A percentile compares a stretch with the other conserved stretches of the same genome.
Conservation (phyloP, 768 basidiomycete genomes). For the Trichaptum fuscoviolaceum region DNA sequence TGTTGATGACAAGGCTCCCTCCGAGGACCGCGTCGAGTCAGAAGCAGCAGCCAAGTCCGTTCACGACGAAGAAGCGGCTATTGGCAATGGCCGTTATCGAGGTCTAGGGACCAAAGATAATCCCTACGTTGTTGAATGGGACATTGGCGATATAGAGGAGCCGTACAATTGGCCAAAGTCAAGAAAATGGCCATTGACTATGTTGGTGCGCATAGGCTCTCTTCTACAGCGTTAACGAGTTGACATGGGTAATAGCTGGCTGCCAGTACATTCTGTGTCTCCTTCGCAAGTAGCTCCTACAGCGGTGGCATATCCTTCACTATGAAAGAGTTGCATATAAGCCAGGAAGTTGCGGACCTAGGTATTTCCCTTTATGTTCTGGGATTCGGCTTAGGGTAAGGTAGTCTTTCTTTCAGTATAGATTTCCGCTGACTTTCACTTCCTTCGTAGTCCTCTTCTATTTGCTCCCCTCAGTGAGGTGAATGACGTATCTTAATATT, state of each 20-base stretch:
- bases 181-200: conserved; percentile 50
- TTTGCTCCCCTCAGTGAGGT: conserved; percentile 58
- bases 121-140: conserved; percentile 54
- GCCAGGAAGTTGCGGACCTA: conserved; percentile 47
- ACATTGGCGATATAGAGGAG: conserved; percentile 42
- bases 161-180: conserved; percentile 50
- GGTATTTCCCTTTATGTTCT: conserved; percentile 61
- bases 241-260: conserved; percentile 24
- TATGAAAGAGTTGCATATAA: conserved; percentile 41
- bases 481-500: conserved; percentile 16
- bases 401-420: conserved; percentile 8
- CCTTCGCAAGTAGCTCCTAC: conserved; percentile 56
- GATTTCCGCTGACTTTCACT: background rate
- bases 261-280: conserved; percentile 49
- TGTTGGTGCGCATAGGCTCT: conserved; percentile 31
- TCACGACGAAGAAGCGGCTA: background rate
- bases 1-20: background rate
- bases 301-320: conserved; percentile 44
- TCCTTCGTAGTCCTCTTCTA: conserved; percentile 36
- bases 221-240: conserved; percentile 6
- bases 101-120: conserved; percentile 43
- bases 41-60: background rate
- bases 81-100: conserved; percentile 23
- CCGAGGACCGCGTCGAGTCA: background rate
- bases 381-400: conserved; percentile 55